Base-by-base conservation (phyloP, 2,329 filamentous ascomycete genomes). In the Dactylonectria macrodidyma region DNA sequence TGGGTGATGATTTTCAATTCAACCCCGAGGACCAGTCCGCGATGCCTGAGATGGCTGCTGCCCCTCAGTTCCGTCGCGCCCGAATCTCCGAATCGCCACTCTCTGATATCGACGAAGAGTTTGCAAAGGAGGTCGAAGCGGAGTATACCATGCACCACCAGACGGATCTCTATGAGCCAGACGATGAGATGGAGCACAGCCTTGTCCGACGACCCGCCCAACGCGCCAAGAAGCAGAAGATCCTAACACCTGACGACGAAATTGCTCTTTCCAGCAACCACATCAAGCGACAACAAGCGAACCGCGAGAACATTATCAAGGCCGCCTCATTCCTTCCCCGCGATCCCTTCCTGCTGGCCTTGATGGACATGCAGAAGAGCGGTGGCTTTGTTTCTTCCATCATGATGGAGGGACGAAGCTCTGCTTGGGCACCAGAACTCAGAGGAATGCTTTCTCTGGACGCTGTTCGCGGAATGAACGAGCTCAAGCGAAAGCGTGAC, bases 401-500 rank as follows among this genome's bases (percentile, higher is more conserved):
- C 70, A 91, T 98, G 83, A 91, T 93, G 59, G 94, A 95, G 69
- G 93, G 91, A 44, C 90, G 93, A 70, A 91, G 91, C 73, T 88
- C 89, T 72, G 90, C 89, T 48, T 98, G 95, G 95, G 95, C 95
- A 3, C 95, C 95, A 1, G 96, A 99, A 82, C 87, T 99, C 22
- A 92, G 94, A 67, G 94, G 93, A n/a, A 90, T 99, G 75, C 85
- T 98, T n/a, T 97, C 95, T 1, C 85, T 98, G 48, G 94, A 97
- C 71, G 88, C 93, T 14, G 88, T 97, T 16, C 91, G 91, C 68
- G 90, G 90, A 65, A 88, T 91, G 48, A 92, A 91, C 65, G 94
- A 97, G 68, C 87, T 95, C 62, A 99, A 98, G 88, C 90, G 96
- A 66, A 99, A 99, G 87, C 91, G 96, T 33, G 95, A 97, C 77